Conservation (phyloP, 176 grass and related monocot species). For the Elymus sibiricus region DNA sequence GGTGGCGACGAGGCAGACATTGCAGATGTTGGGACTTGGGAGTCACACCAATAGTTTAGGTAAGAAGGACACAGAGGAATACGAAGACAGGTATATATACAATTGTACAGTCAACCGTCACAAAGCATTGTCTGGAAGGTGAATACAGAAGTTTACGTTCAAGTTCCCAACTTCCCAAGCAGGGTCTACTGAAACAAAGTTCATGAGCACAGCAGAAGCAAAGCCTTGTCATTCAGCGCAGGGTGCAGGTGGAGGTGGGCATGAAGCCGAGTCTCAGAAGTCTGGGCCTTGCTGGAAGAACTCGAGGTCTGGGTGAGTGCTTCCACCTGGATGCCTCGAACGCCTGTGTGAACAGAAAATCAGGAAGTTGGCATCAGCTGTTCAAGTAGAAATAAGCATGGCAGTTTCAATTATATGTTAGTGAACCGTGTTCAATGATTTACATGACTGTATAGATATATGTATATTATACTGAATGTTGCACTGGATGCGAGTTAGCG, state of each 20-base stretch:
- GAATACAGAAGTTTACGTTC: not conserved
- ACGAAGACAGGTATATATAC: not conserved
- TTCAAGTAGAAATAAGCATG: not conserved
- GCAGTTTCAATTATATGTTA: not conserved
- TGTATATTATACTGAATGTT: not conserved
- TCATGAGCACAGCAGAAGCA: not conserved
- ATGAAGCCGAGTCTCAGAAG: constrained; percentile 11
- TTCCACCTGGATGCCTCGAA: constrained; percentile 39
- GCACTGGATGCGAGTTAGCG: not conserved
- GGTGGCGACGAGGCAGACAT: too few relatives aligned
- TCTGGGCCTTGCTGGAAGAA: constrained; percentile 69
- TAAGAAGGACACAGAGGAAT: not conserved
- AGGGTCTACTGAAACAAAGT: not conserved
- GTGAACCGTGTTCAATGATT: not conserved
- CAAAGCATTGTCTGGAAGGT: not conserved
- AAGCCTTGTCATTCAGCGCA: constrained; percentile 7
- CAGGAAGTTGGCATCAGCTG: not conserved
- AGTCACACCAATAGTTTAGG: not conserved
- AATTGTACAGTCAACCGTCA: not conserved
- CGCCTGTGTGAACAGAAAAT: constrained; percentile 31
- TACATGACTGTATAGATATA: not conserved
- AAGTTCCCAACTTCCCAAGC: constrained; percentile 28
- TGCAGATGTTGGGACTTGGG: too few relatives aligned
- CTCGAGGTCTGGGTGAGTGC: constrained; percentile 74
- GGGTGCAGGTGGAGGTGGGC: not conserved